Base-by-base conservation (phyloP, 176 grass and related monocot species). In the Secale cereale region DNA sequence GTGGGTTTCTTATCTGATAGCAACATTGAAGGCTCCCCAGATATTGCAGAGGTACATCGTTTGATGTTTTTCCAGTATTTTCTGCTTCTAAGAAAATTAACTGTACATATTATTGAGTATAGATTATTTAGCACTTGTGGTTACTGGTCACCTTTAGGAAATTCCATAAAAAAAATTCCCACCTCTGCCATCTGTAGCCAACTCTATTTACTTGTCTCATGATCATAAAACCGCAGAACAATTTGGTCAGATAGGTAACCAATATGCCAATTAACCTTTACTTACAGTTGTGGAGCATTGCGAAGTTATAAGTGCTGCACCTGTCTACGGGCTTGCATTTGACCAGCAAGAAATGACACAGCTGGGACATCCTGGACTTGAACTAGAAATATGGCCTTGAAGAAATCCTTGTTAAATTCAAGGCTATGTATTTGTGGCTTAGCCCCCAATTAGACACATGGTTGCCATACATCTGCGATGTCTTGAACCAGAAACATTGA, bases 11-110 rank as follows among this genome's bases (percentile, higher is more conserved):
- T 94, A 69, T 90, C 78, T 78, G 74, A 83, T 66, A 82, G 82
- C 50, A 83, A 82, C 27, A 79, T 82, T 65, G 91, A 86, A 79
- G 91, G 82, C 81, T 89, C 77, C 1, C 87, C 93, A 77, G 97
- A 98, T 92, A 98, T 98, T 86, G 87, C 96, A 85, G 93, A 95
- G 96, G 96, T 98, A 90, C 29, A 64, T 39, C 41, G 62, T 30
- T 68, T 74, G 62, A 29, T 39, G 2, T 60, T 85, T 63, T 77
- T 82, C 11, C 27, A 66, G 65, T 63, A 22, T 65, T 60, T 67
- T 20, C 3, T 15, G 35, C 75, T 85, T 87, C 76, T 30, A 59
- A 37, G n/a, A 86, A 78, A 74, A 64, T 61, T 74, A 32, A 57
- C 27, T 52, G 13, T 78, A 59, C 29, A 27, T 59, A 45, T 85